These are phyloP conservation scores for Scytalidium sp. DNA, from an alignment of 2,329 filamentous ascomycete genomes.

Conservation along the genomic window DNA sequence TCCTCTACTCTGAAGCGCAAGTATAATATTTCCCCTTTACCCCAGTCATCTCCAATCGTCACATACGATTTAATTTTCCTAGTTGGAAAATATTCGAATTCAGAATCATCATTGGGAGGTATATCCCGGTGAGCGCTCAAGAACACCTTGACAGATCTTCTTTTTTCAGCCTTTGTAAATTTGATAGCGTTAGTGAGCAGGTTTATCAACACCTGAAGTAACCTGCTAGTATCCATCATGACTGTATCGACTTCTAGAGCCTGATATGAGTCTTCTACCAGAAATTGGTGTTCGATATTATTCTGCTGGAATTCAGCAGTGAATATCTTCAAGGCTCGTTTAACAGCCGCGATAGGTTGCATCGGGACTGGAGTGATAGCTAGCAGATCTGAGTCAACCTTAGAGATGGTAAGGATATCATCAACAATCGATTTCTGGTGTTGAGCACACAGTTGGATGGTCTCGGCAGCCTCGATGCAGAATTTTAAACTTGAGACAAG, in stretches of 20 bases:
- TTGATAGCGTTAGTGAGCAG: constrained; percentile 68
- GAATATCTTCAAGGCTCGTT: constrained; percentile 71
- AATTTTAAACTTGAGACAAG: constrained; percentile 45
- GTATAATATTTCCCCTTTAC: constrained; percentile 66
- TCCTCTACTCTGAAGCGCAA: constrained; percentile 72
- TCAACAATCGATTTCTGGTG: constrained; percentile 71
- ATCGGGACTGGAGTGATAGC: constrained; percentile 68
- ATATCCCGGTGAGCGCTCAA: constrained; percentile 14
- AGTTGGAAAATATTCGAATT: constrained; percentile 41
- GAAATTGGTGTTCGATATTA: constrained; percentile 66
- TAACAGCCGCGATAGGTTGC: constrained; percentile 64
- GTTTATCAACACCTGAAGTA: constrained; percentile 75
- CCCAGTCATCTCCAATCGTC: constrained; percentile 55
- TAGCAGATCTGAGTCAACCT: constrained; percentile 69
- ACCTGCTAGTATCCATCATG: constrained; percentile 68
- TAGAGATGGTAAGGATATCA: constrained; percentile 63
- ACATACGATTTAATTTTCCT: constrained; percentile 48
- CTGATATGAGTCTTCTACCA: constrained; percentile 63
- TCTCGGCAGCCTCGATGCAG: constrained; percentile 70
- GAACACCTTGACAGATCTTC: constrained; percentile 41
- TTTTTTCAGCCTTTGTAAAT: constrained; percentile 61
- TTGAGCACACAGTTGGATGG: constrained; percentile 73
- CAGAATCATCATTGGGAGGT: constrained; percentile 46
- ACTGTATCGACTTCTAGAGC: constrained; percentile 65
- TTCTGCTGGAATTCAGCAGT: constrained; percentile 66